Evolutionary conservation across 305 asterid species (phyloP), one percentile per base, ranked within the genome.

Genomic region (Plantago lanceolata): DNA sequence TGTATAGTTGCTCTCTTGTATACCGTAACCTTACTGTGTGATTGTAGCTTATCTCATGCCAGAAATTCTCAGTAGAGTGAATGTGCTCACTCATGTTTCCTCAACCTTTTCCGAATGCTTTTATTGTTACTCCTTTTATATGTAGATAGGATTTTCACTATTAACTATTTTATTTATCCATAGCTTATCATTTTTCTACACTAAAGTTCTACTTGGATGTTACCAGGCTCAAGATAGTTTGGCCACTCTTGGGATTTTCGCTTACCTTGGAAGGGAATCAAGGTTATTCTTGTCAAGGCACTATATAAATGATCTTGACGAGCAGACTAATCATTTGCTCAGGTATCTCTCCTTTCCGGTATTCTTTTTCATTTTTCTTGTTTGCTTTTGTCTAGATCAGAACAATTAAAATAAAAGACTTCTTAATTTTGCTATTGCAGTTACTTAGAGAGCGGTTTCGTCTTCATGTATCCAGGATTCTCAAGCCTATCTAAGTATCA

Each of bases 371-470:
- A 50, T 5, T 55, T 53, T 16, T 35, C 28, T 24, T 24, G 28
- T 24, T 51, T 64, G 20, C 50, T 66, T 65, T 43, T 13, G 44
- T 16, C 64, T 63, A 48, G 50, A 45, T 15, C 65, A 26, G 28
- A 64, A 16, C 54, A 45, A 47, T 21, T 58, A 40, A 71, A 58
- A 15, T 57, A 33, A 64, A 55, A 24, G 49, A 16, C 43, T 18
- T 51, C 69, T 48, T 14, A 11, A 33, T 33, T 11, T 8, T 67
- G 50, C 68, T 71, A 49, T 40, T 67, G 68, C 84, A 89, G 95
- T 77, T 79, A 86, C 82, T 76, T 89, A 65, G 96, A 86, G 71
- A 81, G 96, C n/a, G 85, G 96, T 66, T 69, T 87, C 72, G 78
- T 85, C 71, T 72, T 75, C 66, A 77, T 76, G 67, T 77, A 84